These are phyloP conservation scores for Plasmodium berghei DNA, from an alignment of 169 alveolate species.

Conservation along the genomic window DNA sequence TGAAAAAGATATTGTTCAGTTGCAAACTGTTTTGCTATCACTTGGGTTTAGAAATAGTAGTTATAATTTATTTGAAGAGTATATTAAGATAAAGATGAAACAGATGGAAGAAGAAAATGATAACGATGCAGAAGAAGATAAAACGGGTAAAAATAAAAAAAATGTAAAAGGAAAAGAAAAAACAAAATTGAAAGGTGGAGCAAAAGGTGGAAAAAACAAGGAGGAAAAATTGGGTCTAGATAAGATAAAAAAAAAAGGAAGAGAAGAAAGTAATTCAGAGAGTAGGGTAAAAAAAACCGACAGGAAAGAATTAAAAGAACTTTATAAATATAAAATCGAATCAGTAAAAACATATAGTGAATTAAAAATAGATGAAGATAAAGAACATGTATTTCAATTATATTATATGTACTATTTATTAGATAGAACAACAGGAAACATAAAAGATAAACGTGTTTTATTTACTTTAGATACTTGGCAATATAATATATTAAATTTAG, in stretches of 20 bases:
- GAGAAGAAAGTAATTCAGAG: conserved; percentile 44
- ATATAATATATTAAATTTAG: conserved; percentile 87
- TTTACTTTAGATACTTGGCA: conserved; percentile 95
- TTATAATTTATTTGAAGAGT: conserved; percentile 82
- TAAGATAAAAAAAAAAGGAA: conserved; percentile 51
- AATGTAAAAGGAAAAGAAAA: conserved; percentile 49
- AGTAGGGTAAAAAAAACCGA: not conserved
- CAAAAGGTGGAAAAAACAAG: conserved; percentile 70
- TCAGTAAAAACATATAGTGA: conserved; percentile 36
- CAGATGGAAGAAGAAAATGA: conserved; percentile 17
- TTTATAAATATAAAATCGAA: conserved; percentile 50
- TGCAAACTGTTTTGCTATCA: conserved; percentile 74
- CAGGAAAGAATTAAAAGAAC: conserved; percentile 13
- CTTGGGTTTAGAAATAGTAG: conserved; percentile 80
- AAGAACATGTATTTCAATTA: conserved; percentile 84
- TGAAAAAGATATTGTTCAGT: conserved; percentile 67
- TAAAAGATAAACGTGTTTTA: conserved; percentile 90
- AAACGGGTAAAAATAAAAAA: conserved; percentile 48
- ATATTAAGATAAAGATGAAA: conserved; percentile 78
- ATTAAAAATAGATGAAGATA: conserved; percentile 76
- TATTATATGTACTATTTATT: conserved; percentile 89
- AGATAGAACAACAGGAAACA: conserved; percentile 89
- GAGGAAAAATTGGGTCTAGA: conserved; percentile 8
- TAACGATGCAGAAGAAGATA: conserved; percentile 15
- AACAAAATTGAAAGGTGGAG: conserved; percentile 66